Base-by-base conservation (phyloP, 2,329 filamentous ascomycete species). In the Fusarium pseudoanthophilum region DNA sequence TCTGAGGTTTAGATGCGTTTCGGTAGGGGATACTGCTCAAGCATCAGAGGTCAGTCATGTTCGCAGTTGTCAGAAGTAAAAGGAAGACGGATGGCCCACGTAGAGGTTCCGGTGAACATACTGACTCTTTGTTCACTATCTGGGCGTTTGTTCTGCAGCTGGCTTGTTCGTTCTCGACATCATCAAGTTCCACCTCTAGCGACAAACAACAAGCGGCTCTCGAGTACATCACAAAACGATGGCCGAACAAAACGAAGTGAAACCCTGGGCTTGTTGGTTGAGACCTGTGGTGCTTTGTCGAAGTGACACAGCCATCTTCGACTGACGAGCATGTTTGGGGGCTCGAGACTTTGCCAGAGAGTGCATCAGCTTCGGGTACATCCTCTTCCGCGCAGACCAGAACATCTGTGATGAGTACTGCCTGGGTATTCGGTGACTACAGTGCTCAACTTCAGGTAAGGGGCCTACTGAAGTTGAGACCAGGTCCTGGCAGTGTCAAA, bases 331-430 rank as follows among this genome's bases (percentile, higher is more conserved):
- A 18, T 45, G 16, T 13, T 18, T 20, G 16, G n/a, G 4, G 24
- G 24, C 15, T 18, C 42, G 1, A 8, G 15, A 18, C 0, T 7
- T 43, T 4, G 4, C 24, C 15, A 0, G 16, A 26, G 24, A 45
- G 42, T 45, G 26, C 26, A 48, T 16, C 4, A 8, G 9, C 14
- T 21, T 48, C 5, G 1, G 11, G 3, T 21, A 3, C 9, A 48
- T 15, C 20, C 20, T 30, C 45, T 30, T n/a, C 14, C 14, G 4
- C 1, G 4, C 5, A 5, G 7, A 48, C 26, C 0, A 21, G 14
- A 48, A 5, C 45, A 26, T 11, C 26, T 30, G 3, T 11, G 6
- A 3, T 11, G 7, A 2, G 7, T 6, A n/a, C 26, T 3, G 10
- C 0, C 26, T 9, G 15, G 26, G 14, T 4, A n/a, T 13, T 21